Base-by-base conservation (phyloP, 768 basidiomycete species). In the Panellus pusillus region DNA sequence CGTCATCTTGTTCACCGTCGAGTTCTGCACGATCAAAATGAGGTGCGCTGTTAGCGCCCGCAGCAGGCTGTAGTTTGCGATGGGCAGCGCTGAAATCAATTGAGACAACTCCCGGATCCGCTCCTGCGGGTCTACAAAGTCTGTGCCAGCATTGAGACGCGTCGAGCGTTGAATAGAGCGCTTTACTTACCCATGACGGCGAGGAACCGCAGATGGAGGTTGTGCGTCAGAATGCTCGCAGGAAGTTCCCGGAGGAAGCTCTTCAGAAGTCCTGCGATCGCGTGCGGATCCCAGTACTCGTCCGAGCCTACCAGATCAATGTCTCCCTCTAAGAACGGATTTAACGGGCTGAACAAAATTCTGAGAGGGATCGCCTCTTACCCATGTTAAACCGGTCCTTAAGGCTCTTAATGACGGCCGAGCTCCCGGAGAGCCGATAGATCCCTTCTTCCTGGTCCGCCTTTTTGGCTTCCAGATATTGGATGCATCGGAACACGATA, bases 371-470 rank as follows among this genome's bases (percentile, higher is more conserved):
- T 35, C 38, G 40, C 38, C 2, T 73, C 85, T 58, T 62, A 93
- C 93, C 93, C 57, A 75, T 68, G 66, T 99, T 98, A 74, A 98
- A 99, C 55, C 86, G 83, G 66, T 98, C 97, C 66, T 89, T 93
- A 40, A 99, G 76, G 47, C 76, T 83, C 74, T 97, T 97, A 75
- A 98, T 94, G 52, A 96, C 93, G 31, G 93, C 90, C 58, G 93
- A 91, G 68, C 92, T 94, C 19, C 95, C 95, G 66, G 90, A 94
- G 55, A 99, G 73, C 54, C 97, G 86, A 72, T 98, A 99, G 55
- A 99, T 96, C 31, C 97, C 97, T 71, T 99, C 97, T 66, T 99
- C 97, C 61, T 91, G 85, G 57, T 98, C 92, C 18, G 97, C 96
- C 68, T 91, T 82, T 75, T 95, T 95, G 17, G 84, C 82, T 74